Evolutionary conservation across 257 asterid species (phyloP), one percentile per base, ranked within the genome.

Genomic region (Fraxinus americana): DNA sequence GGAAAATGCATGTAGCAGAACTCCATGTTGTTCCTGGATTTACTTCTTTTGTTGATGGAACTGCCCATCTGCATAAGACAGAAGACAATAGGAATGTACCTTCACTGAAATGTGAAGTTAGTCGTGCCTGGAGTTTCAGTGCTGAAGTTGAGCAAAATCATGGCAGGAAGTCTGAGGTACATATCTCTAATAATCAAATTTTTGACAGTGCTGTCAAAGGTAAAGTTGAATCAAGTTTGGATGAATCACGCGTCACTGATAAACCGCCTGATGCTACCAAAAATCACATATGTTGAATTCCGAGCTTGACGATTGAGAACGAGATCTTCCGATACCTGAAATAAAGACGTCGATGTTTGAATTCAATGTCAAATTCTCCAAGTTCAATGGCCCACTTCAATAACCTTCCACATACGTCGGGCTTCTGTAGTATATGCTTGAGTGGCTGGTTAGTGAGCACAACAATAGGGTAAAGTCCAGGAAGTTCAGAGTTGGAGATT

Each of bases 11-110:
- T 73, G 71, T 88, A 74, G 89, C 98, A 65, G 81, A 92, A 84
- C 85, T 90, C 81, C 91, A 91, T 73, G 94, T 92, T 63, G 91
- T 92, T 77, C 91, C 97, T 74, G 97, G 90, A 68, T 91, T 92
- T 82, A 85, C 93, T 29, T 83, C 75, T 86, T 90, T 92, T 73
- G 83, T 90, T 66, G 91, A 92, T 79, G 92, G 83, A 86, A 73
- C 76, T 69, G 59, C 87, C 43, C 87, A 52, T 77, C 69, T 52
- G 73, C 86, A 79, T 74, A 86, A 87, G 83, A 75, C 83, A 19
- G 92, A 83, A 65, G 79, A 74, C 72, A 78, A 71, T 68, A 83
- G 71, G 73, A 82, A 74, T 73, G 77, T 72, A 72, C 86, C 89
- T 74, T 77, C 84, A 59, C 79, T 83, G 79, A 90, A 83, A 77